Base-by-base conservation (phyloP, 495 filamentous ascomycete species). In the Aspergillus cristatus region DNA sequence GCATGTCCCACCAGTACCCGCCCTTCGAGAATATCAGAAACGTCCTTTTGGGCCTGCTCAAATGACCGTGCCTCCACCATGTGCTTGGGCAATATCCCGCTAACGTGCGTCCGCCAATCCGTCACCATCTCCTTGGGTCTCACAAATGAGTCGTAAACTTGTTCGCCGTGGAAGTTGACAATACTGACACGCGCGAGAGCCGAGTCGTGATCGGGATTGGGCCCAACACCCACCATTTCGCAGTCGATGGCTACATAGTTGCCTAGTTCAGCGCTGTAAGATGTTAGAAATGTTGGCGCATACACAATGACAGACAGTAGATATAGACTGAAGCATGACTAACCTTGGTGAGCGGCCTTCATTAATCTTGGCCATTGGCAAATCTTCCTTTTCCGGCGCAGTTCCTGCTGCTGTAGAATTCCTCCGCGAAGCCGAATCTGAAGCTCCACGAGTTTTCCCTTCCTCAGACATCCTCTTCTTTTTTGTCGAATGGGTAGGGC, bases 181-280 rank as follows among this genome's bases (percentile, higher is more conserved):
- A 93, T 67, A 51, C 82, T 87, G 37, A 88, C 81, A 10, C 91
- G 74, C 2, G 93, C 91, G 20, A 97, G 73, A 2, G 74, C 75
- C 8, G 79, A 81, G 50, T 84, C 75, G 32, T 65, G 56, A 28
- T 81, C 77, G 3, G 70, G 71, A 24, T 72, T 68, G 1, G 81
- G 76, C 2, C 86, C 86, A 8, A 87, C 76, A 28, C 91, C 91
- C 13, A 98, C 90, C 91, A 98, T 98, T 64, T 98, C 91, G 60
- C 91, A 97, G 65, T 98, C 93, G 31, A 98, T 74, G 24, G 86
- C 82, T 31, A 98, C 57, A 52, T 91, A 97, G 71, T 86, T 91
- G 35, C 88, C 89, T 32, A 82, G 53, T 32, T 82, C 75, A 12
- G 52, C 57, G 20, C 67, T 70, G 38, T n/a, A 18, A 13, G 2